Base-by-base conservation (phyloP, 352 stramenopile genomes). In the Globisporangium middletonii region DNA sequence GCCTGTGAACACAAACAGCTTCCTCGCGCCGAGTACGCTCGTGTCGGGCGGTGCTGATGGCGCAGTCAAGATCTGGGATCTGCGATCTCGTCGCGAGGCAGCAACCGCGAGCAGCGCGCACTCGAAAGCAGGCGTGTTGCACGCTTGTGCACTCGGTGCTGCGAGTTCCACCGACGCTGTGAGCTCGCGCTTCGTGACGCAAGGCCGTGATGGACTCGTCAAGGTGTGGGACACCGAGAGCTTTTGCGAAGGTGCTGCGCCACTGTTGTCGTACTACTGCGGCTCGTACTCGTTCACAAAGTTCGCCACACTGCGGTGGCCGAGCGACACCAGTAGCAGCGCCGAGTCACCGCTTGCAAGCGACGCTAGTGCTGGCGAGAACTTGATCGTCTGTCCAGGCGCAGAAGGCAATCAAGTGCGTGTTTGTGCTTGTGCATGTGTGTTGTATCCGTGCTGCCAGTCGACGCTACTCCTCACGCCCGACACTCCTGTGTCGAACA, bases 111-210 rank as follows among this genome's bases (percentile, higher is more conserved):
- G 62, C 2, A 9, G 57, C 0, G 72, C 77, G 0, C 84, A 94
- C 62, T 91, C 81, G 59, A 86, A 86, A 50, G 84, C 84, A 15
- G 84, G 84, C 23, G 77, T 94, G n/a, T 65, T 94, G 48, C 77
- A 92, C 35, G 50, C 67, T 6, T 52, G 60, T 7, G 59, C 26
- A 13, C 50, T 63, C 37, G 37, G 37, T 13, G 37, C 37, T 42
- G 37, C 13, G 35, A 33, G 49, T 47, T 59, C 41, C 23, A 41
- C 43, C 5, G 44, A 9, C 11, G 53, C 55, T 9, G 64, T 60
- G 8, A 37, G 38, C n/a, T 5, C 55, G 19, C 73, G 67, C 16
- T 71, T 92, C 38, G 49, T 85, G 37, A 86, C 81, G 11, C 84
- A 94, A 59, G 84, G 84, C 15, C 75, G 84, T 23, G 84, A 94